phyloP scores from a whole-genome alignment of 1,284 basidiomycete genomes.

The Ganoderma lingzhi region DNA sequence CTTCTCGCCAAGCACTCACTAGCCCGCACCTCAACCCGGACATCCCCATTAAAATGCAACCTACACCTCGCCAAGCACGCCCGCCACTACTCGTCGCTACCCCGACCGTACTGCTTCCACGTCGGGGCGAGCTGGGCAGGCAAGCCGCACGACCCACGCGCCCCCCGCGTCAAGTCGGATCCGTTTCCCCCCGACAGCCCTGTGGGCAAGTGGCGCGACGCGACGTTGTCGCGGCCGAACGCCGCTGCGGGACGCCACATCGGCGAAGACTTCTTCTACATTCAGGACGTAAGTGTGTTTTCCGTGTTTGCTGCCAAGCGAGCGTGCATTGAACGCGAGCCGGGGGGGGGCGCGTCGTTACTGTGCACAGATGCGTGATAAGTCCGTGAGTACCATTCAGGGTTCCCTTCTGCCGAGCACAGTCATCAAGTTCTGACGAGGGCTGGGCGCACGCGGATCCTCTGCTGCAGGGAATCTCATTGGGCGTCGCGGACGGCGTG shows the following conservation, averaged over 20 bases:
- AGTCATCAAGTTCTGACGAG: neutral
- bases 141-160: conserved; percentile 63
- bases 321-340: neutral
- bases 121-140: conserved; percentile 82
- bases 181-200: conserved; percentile 70
- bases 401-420: conserved; percentile 8
- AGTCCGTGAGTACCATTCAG: conserved; percentile 60
- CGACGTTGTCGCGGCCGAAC: conserved; percentile 59
- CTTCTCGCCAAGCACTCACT: conserved; percentile 5
- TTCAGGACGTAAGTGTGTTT: conserved; percentile 66
- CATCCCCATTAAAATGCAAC: conserved; percentile 12
- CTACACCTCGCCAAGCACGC: conserved; percentile 3
- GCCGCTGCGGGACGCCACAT: conserved; percentile 54
- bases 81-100: conserved; percentile 31
- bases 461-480: conserved; percentile 67
- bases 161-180: conserved; percentile 43
- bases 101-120: conserved; percentile 43
- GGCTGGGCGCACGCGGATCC: neutral
- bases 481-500: conserved; percentile 78
- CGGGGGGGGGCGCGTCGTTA: neutral
- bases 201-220: conserved; percentile 80
- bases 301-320: neutral
- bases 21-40: conserved; percentile 17
- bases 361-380: conserved; percentile 13
- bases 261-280: conserved; percentile 84